Conservation (phyloP, 2,329 filamentous ascomycete species). For the Phaeophleospora eucalypticola region DNA sequence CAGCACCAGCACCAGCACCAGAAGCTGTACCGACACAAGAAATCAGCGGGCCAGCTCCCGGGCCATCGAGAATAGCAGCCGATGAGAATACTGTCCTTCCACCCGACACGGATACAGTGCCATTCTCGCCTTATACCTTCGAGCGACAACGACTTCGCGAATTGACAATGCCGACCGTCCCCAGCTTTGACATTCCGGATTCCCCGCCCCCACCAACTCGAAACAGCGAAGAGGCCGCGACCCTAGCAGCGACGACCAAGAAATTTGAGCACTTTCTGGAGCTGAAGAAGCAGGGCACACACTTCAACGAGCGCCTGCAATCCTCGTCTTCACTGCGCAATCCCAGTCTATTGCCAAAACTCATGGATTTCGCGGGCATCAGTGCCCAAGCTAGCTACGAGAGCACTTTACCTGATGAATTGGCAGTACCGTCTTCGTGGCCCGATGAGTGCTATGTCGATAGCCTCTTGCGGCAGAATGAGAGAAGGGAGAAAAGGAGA, state of each 20-base stretch:
- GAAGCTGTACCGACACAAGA: background rate
- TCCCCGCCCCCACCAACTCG: slow-evolving; percentile 57
- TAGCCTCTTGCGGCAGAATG: slow-evolving; percentile 27
- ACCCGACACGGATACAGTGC: slow-evolving; percentile 17
- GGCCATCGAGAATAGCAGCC: slow-evolving; percentile 11
- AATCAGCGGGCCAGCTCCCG: slow-evolving; percentile 7
- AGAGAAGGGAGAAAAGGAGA: slow-evolving; percentile 39
- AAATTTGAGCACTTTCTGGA: slow-evolving; percentile 72
- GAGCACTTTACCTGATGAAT: slow-evolving; percentile 48
- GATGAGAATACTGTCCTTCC: background rate
- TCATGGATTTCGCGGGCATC: slow-evolving; percentile 65
- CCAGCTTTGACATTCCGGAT: slow-evolving; percentile 69
- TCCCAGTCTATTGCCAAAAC: slow-evolving; percentile 66
- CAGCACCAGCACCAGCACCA: slow-evolving; percentile 12
- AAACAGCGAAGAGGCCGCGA: slow-evolving; percentile 27
- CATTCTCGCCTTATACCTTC: slow-evolving; percentile 63
- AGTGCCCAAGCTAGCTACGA: slow-evolving; percentile 59
- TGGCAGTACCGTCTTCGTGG: slow-evolving; percentile 40
- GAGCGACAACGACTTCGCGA: slow-evolving; percentile 62
- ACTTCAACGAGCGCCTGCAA: slow-evolving; percentile 74
- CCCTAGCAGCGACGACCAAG: slow-evolving; percentile 46
- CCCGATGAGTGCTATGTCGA: slow-evolving; percentile 43
- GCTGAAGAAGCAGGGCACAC: slow-evolving; percentile 70
- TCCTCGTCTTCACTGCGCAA: slow-evolving; percentile 65
- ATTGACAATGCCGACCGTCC: slow-evolving; percentile 67